These are phyloP conservation scores for Geotrichum klebahnii DNA, from an alignment of 1,139 yeast genomes.

Conservation along the genomic window DNA sequence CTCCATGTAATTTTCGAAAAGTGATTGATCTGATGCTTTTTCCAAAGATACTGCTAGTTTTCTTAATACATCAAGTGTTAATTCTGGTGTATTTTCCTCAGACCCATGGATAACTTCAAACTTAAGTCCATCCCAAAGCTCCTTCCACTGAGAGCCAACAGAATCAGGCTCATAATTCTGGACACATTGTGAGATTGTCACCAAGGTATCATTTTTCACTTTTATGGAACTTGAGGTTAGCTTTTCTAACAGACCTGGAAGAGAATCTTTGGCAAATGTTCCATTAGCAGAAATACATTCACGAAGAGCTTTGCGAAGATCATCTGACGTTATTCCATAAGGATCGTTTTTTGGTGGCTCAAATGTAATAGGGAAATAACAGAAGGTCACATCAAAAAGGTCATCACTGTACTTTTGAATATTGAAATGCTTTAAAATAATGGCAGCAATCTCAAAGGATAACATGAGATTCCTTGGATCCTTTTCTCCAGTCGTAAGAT, in stretches of 20 bases:
- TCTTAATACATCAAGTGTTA: conserved; percentile 50
- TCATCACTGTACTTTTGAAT: conserved; percentile 50
- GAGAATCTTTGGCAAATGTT: conserved; percentile 64
- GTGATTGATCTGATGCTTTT: conserved; percentile 21
- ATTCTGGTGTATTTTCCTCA: conserved; percentile 43
- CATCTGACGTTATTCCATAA: conserved; percentile 70
- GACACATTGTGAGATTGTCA: conserved; percentile 58
- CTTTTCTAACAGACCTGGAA: conserved; percentile 77
- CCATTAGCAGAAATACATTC: conserved; percentile 58
- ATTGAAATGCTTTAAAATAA: conserved; percentile 47
- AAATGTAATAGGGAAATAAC: conserved; percentile 95
- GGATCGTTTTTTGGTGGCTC: conserved; percentile 92
- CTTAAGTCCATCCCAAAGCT: conserved; percentile 83
- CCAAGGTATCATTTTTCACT: conserved; percentile 72
- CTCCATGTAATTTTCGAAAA: conserved; percentile 30
- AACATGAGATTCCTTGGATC: conserved; percentile 82
- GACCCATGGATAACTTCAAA: conserved; percentile 80
- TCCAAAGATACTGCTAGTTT: conserved; percentile 43
- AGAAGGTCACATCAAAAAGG: conserved; percentile 80
- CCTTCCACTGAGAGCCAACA: conserved; percentile 56
- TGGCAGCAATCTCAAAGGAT: conserved; percentile 59
- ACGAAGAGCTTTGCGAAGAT: conserved; percentile 58
- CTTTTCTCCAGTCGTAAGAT: conserved; percentile 80
- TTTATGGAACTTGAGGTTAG: conserved; percentile 74
- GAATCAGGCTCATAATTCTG: conserved; percentile 48